phyloP scores from a whole-genome alignment of 768 basidiomycete species.

The Chalciporus piperatus region DNA sequence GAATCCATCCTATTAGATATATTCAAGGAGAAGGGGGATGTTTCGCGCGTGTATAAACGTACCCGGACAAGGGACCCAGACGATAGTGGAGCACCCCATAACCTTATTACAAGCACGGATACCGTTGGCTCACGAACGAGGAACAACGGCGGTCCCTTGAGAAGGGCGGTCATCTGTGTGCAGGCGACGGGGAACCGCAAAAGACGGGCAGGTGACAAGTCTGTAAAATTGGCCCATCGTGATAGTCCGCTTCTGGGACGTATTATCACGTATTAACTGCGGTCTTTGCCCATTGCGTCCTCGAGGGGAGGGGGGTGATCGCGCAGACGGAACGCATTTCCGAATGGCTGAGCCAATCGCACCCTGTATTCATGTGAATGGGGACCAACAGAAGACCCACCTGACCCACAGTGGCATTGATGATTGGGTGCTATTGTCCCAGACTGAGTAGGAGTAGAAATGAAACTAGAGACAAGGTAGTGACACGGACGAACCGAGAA shows the following conservation, averaged over 20 bases:
- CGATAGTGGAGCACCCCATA: not conserved
- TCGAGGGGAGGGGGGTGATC: not conserved
- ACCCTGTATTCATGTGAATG: not conserved
- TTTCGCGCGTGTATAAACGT: not conserved
- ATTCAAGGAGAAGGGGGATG: no score
- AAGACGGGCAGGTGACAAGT: no score
- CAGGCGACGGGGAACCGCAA: not conserved
- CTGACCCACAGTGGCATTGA: not conserved
- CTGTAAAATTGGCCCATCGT: no score
- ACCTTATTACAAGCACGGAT: slow-evolving; percentile 3
- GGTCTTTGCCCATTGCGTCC: not conserved
- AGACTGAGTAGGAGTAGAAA: not conserved
- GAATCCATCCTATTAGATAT: no score
- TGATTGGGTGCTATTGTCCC: no score
- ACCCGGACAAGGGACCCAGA: not conserved
- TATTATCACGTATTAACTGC: not conserved
- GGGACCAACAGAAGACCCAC: not conserved
- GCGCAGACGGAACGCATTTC: not conserved
- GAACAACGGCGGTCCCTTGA: not conserved
- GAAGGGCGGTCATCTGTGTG: not conserved
- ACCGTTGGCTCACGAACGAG: not conserved
- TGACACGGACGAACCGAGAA: not conserved
- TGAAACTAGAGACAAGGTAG: slow-evolving; percentile 4
- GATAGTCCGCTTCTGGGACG: no score
- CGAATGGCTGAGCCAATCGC: not conserved